Percentiles rank a stretch among this genome's conserved stretches.
These are phyloP conservation scores for Claviceps digitariae DNA, from an alignment of 2,329 filamentous ascomycete genomes.

Conservation along the genomic window DNA sequence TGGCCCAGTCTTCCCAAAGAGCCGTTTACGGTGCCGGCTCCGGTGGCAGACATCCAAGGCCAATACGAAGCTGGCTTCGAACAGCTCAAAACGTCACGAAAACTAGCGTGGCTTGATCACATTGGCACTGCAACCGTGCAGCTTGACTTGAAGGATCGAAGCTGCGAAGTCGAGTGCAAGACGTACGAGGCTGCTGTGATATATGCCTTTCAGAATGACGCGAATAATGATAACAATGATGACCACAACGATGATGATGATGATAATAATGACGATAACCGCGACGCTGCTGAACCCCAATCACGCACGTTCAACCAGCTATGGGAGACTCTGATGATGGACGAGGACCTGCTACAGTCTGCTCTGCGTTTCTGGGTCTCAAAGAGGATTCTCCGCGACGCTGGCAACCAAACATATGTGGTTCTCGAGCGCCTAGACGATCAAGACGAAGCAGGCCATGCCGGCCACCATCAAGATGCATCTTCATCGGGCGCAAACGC, in stretches of 20 bases:
- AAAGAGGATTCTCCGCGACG: slow-evolving; percentile 50
- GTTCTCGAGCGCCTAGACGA: slow-evolving; percentile 53
- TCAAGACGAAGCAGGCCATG: slow-evolving; percentile 13
- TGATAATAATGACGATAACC: not conserved
- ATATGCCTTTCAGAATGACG: slow-evolving; percentile 55
- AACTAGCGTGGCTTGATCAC: slow-evolving; percentile 77
- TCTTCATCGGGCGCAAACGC: slow-evolving; percentile 5
- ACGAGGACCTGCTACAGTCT: slow-evolving; percentile 54
- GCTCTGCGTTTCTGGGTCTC: slow-evolving; percentile 61
- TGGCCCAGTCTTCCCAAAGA: slow-evolving; percentile 75
- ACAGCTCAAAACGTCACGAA: slow-evolving; percentile 66
- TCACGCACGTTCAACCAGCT: slow-evolving; percentile 39
- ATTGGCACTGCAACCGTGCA: slow-evolving; percentile 70
- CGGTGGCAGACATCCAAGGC: slow-evolving; percentile 47
- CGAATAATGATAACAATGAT: slow-evolving; percentile 16
- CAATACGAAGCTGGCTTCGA: slow-evolving; percentile 67
- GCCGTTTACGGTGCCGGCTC: slow-evolving; percentile 48
- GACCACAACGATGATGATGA: slow-evolving; percentile 12
- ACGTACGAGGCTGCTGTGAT: slow-evolving; percentile 85
- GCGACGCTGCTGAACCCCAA: not conserved
- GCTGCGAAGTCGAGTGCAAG: slow-evolving; percentile 55
- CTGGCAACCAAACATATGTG: slow-evolving; percentile 40
- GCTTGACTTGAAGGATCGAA: slow-evolving; percentile 71
- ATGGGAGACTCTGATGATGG: slow-evolving; percentile 51
- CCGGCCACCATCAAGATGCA: slow-evolving; percentile 18